These are phyloP conservation scores for Paramyrothecium sp. DNA, from an alignment of 2,329 filamentous ascomycete genomes.

Conservation along the genomic window DNA sequence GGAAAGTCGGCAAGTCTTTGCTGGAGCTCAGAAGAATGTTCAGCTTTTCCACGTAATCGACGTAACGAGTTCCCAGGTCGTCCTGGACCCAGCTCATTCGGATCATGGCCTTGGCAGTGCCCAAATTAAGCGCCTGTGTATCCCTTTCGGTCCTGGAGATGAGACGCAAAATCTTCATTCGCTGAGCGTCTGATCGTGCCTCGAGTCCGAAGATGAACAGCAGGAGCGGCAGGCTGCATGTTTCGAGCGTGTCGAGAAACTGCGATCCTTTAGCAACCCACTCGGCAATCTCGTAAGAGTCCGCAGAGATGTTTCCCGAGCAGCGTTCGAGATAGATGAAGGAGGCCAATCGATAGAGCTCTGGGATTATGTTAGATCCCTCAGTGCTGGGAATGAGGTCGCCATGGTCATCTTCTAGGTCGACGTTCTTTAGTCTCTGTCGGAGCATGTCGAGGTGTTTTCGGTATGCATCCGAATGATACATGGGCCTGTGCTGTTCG, in stretches of 20 bases:
- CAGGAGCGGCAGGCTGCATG: slow-evolving; percentile 3
- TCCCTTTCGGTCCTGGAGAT: slow-evolving; percentile 4
- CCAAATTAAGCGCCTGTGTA: not conserved
- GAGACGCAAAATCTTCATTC: slow-evolving; percentile 1
- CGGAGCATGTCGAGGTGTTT: not conserved
- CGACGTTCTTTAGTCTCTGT: not conserved
- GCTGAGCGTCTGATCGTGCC: slow-evolving; percentile 2
- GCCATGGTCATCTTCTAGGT: not conserved
- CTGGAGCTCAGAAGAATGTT: not conserved
- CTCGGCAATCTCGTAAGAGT: not conserved
- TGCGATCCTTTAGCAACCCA: not conserved
- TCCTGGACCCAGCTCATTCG: slow-evolving; percentile 1
- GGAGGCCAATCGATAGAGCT: slow-evolving; percentile 1
- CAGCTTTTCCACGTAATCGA: slow-evolving; percentile 2
- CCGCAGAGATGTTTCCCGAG: not conserved
- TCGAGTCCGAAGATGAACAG: slow-evolving; percentile 4
- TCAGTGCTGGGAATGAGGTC: not conserved
- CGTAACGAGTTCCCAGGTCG: not conserved
- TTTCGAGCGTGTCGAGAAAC: not conserved
- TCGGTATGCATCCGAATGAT: not conserved
- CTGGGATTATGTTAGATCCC: not conserved
- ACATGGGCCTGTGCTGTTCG: not conserved
- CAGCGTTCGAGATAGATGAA: slow-evolving; percentile 1
- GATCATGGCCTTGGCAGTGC: not conserved
- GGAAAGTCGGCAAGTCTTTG: not conserved